phyloP scores from a whole-genome alignment of 2,329 filamentous ascomycete genomes.

The Ramichloridium luteum region DNA sequence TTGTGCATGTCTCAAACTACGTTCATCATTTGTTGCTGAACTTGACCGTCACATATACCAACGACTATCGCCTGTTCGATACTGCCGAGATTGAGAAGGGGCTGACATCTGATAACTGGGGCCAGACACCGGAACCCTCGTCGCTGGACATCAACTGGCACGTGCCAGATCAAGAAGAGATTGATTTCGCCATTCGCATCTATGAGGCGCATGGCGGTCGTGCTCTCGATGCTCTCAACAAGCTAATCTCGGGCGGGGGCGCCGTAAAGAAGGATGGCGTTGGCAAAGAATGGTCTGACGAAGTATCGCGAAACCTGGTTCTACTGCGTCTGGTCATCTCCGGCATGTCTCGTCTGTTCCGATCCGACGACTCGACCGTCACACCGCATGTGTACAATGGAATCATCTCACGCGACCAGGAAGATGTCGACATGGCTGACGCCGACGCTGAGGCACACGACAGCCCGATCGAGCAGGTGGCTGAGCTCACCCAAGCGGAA shows the following conservation, averaged over 20 bases:
- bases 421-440: slow-evolving; percentile 20
- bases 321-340: slow-evolving; percentile 81
- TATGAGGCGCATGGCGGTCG: slow-evolving; percentile 73
- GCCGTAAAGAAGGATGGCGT: slow-evolving; percentile 83
- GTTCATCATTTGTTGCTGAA: slow-evolving; percentile 94
- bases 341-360: slow-evolving; percentile 80
- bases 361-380: slow-evolving; percentile 43
- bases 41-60: slow-evolving; percentile 83
- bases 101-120: slow-evolving; percentile 72
- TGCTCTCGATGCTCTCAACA: slow-evolving; percentile 61
- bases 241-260: slow-evolving; percentile 69
- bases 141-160: slow-evolving; percentile 86
- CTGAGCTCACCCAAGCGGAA: slow-evolving; percentile 53
- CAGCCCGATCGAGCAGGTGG: slow-evolving; percentile 34
- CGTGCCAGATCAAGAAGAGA: slow-evolving; percentile 63
- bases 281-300: slow-evolving; percentile 98
- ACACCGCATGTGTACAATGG: slow-evolving; percentile 31
- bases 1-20: slow-evolving; percentile 93
- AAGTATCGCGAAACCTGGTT: slow-evolving; percentile 79
- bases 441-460: slow-evolving; percentile 25
- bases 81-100: slow-evolving; percentile 59
- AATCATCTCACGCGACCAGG: slow-evolving; percentile 41
- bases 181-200: slow-evolving; percentile 78
- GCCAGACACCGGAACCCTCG: slow-evolving; percentile 58
- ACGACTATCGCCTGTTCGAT: slow-evolving; percentile 81